Conservation (phyloP, 805 yeast species). For the Starmerella cellae region DNA sequence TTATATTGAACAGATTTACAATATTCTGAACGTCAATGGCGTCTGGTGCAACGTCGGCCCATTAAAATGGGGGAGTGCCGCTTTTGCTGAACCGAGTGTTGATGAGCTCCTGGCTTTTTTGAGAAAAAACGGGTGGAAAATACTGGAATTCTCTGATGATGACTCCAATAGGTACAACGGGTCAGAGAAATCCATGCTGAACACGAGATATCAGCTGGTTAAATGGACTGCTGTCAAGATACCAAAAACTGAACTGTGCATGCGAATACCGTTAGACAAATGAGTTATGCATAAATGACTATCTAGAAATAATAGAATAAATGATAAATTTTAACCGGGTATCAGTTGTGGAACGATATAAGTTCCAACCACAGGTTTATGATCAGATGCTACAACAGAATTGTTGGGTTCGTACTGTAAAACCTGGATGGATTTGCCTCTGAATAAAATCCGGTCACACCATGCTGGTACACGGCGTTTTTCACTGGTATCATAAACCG, state of each 20-base stretch:
- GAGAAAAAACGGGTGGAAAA: conserved; percentile 48
- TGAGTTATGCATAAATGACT: no score
- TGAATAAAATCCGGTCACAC: conserved; percentile 80
- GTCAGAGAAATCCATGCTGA: conserved; percentile 24
- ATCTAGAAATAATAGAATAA: background rate
- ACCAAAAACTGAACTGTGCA: no score
- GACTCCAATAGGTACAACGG: conserved; percentile 25
- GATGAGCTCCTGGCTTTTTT: conserved; percentile 55
- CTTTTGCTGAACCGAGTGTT: conserved; percentile 50
- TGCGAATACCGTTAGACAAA: no score
- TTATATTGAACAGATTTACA: conserved; percentile 54
- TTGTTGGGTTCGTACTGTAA: conserved; percentile 44
- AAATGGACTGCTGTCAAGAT: conserved; percentile 19
- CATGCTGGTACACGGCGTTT: conserved; percentile 92
- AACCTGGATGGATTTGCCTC: conserved; percentile 48
- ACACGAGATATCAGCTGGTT: conserved; percentile 21
- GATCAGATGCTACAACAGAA: conserved; percentile 60
- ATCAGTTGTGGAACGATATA: conserved; percentile 41
- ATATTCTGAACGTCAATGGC: conserved; percentile 37
- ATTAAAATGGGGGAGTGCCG: conserved; percentile 79
- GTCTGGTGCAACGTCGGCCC: conserved; percentile 91
- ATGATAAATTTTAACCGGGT: background rate
- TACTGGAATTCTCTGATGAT: conserved; percentile 21
- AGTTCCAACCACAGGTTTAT: conserved; percentile 72
- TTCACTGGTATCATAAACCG: conserved; percentile 73